Evolutionary conservation across 2,329 filamentous ascomycete genomes (phyloP), one percentile per base, ranked within the genome.

Genomic region (Aspergillus aculeatus): DNA sequence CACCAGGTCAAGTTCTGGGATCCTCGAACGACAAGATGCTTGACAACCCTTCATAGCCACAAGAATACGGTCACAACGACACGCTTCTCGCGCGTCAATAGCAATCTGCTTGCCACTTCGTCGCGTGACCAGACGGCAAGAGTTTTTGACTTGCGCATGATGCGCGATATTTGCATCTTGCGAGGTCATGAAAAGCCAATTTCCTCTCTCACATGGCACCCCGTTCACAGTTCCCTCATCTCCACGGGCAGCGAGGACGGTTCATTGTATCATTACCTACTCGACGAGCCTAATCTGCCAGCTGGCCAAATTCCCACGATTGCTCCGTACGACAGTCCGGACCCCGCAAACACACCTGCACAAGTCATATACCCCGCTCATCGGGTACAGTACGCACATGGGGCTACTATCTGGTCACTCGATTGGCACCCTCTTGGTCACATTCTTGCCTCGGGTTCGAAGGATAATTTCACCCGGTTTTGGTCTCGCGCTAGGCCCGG

Each of bases 1-100:
- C 94, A 99, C 76, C 82, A 96, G 63, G 92, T 99, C 71, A 98
- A 98, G 76, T 86, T 99, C 48, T 99, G 95, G 95, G 95, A 99
- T 75, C 95, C 95, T n/a, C 86, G 95, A 58, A 94, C 89, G 5
- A 89, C 90, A 38, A 88, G 92, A 48, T 96, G 92, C 73, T 82
- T 99, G 57, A 97, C 94, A 0, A 98, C 94, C 0, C 85, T 99
- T 3, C 93, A 96, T 75, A 94, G 92, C 48, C 95, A 98, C 77
- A 99, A 99, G 76, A 98, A 96, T 73, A 96, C 92, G 41, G 93
- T 99, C 69, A 95, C 92, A 49, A 95, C 95, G 72, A 96, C 93
- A 0, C 80, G 89, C 50, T 99, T 99, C 72, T 95, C 97, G 73
- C 89, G 89, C 54, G 88, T 91, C 10, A 89, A 91, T 70, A 93